These are phyloP conservation scores for Monilinia laxa DNA, from an alignment of 2,329 filamentous ascomycete species.

Conservation along the genomic window DNA sequence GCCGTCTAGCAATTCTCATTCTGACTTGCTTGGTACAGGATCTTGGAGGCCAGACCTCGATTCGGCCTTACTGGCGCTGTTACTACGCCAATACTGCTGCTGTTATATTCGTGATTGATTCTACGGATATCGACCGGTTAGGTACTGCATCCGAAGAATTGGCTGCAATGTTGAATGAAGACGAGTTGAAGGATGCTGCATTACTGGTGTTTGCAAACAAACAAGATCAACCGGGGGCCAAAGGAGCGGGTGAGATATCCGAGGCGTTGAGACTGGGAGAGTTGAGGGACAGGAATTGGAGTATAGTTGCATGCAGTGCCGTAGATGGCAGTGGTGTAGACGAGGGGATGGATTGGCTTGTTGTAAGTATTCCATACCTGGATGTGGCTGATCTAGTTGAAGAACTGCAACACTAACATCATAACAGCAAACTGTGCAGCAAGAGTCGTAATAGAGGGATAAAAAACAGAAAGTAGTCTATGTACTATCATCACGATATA, in stretches of 20 bases:
- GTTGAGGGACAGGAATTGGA: slow-evolving; percentile 96
- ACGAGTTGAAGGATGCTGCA: slow-evolving; percentile 89
- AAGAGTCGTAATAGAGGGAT: slow-evolving; percentile 30
- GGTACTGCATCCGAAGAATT: slow-evolving; percentile 92
- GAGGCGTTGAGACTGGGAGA: slow-evolving; percentile 89
- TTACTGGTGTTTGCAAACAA: slow-evolving; percentile 98
- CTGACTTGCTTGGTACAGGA: slow-evolving; percentile 54
- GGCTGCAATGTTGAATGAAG: slow-evolving; percentile 92
- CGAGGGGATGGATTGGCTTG: slow-evolving; percentile 99
- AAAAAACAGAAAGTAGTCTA: slow-evolving; percentile 19
- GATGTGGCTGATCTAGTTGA: background rate
- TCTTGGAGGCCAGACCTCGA: slow-evolving; percentile 96
- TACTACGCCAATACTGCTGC: slow-evolving; percentile 99
- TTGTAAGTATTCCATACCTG: slow-evolving; percentile 43
- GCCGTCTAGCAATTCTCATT: slow-evolving; percentile 7
- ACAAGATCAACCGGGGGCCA: slow-evolving; percentile 95
- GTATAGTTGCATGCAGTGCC: slow-evolving; percentile 95
- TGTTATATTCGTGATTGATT: slow-evolving; percentile 98
- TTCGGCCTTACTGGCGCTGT: slow-evolving; percentile 97
- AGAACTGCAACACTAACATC: slow-evolving; percentile 21
- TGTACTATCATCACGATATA: slow-evolving; percentile 28
- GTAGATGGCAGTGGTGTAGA: slow-evolving; percentile 93
- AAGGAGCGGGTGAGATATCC: slow-evolving; percentile 94
- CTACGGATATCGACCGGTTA: slow-evolving; percentile 92
- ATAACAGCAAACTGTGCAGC: slow-evolving; percentile 41